Evolutionary conservation across 2,329 filamentous ascomycete genomes (phyloP).

Genomic region (Metarhizium robertsii): DNA sequence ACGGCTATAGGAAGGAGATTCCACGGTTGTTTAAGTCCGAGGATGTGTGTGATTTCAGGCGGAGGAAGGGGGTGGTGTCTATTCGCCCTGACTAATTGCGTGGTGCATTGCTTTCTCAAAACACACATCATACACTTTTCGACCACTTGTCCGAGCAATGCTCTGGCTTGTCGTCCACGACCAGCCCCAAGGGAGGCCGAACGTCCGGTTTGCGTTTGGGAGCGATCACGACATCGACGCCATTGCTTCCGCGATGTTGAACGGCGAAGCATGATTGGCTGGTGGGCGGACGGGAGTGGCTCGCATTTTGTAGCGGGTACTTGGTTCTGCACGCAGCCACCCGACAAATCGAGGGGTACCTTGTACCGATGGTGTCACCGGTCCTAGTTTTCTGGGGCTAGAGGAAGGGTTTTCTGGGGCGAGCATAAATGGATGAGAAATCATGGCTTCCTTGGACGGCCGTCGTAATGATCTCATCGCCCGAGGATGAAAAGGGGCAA

Average conservation of each 20-base stretch:
- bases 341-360: neutral
- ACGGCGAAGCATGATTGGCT: constrained; percentile 25
- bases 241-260: constrained; percentile 37
- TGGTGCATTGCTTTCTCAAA: neutral
- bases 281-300: constrained; percentile 11
- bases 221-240: constrained; percentile 44
- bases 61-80: neutral
- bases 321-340: neutral
- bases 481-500: neutral
- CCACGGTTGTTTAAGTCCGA: neutral
- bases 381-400: constrained; percentile 5
- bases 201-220: constrained; percentile 19
- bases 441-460: neutral
- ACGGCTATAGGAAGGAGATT: neutral
- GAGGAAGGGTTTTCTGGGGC: constrained; percentile 2
- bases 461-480: constrained; percentile 5
- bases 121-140: constrained; percentile 3
- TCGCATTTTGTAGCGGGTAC: constrained; percentile 6
- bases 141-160: neutral
- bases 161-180: neutral
- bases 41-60: neutral
- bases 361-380: neutral
- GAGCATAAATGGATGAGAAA: neutral
- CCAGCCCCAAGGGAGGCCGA: constrained; percentile 7
- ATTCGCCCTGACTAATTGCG: neutral